Base-by-base conservation (phyloP, 2,329 filamentous ascomycete genomes). In the Paracamarosporium sp. region DNA sequence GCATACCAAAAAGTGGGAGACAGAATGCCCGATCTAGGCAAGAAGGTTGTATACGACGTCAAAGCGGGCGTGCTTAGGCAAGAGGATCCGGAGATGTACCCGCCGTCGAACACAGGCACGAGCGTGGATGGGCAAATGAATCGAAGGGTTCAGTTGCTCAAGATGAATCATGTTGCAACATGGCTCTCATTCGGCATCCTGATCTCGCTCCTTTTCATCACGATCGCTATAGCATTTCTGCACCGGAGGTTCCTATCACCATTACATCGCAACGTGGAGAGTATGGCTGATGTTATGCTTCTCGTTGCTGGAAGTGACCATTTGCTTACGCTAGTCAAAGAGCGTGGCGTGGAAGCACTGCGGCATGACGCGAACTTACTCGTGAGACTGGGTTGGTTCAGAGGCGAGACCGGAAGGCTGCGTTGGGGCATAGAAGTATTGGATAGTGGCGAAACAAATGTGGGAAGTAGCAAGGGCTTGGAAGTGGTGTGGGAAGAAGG, bases 401-500 rank as follows among this genome's bases (percentile, higher is more conserved):
- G 27, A 25, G 35, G 20, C 15, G 20, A 11, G 27, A 48, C 60
- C 17, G 57, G 60, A n/a, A 45, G 28, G 24, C 35, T 58, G 33
- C 46, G 60, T 40, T 58, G 58, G 55, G 57, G 54, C 7, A 53
- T 59, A 25, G 59, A 62, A 35, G 30, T 62, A 17, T 36, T 62
- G 5, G 44, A 57, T 17, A 48, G 51, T 28, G 55, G 50, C 4
- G 43, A 57, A 9, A 31, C 20, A 9, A 11, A 22, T 15, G 38
- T 13, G 5, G 38, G 38, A 6, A 22, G 9, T 24, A 20, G 38
- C 8, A 12, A 41, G 24, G 17, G 38, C 38, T 24, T 41, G 20
- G 17, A n/a, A 11, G 38, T 41, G 5, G 38, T 41, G 38, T 41
- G 38, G 38, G 38, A 41, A 41, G 38, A 41, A 11, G 38, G 17